A percentile compares a stretch with the other conserved stretches of the same genome.
Conservation (phyloP, 805 yeast genomes). For the Vanderwaltozyma yarrowii region DNA sequence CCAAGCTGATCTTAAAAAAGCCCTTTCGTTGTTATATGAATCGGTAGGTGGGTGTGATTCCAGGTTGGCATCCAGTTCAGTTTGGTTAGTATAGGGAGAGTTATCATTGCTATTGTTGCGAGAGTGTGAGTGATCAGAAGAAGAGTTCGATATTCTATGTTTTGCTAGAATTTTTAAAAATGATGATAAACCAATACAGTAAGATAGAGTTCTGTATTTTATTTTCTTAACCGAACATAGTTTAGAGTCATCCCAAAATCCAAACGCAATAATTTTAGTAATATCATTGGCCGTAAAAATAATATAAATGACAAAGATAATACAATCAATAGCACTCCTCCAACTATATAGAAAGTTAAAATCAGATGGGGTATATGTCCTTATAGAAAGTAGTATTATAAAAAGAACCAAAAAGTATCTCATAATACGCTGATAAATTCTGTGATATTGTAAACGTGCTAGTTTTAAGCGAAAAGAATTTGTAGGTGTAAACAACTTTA, state of each 20-base stretch:
- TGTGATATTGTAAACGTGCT: neutral
- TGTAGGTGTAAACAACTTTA: neutral
- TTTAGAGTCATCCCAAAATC: conserved; percentile 2
- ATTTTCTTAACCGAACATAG: neutral
- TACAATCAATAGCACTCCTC: neutral
- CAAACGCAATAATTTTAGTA: neutral
- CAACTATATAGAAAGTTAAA: neutral
- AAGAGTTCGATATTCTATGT: no score
- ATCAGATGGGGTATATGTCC: neutral
- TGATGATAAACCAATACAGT: neutral
- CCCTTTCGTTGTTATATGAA: no score
- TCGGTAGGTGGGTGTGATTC: no score
- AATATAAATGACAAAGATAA: neutral
- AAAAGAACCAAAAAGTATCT: neutral
- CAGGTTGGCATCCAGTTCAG: no score
- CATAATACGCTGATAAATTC: neutral
- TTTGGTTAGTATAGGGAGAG: no score
- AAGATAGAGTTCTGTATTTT: neutral
- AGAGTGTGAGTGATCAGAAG: no score
- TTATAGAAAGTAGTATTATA: neutral
- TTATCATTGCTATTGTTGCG: no score
- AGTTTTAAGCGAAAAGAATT: neutral
- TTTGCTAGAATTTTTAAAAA: neutral
- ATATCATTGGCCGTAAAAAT: neutral
- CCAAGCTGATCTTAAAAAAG: no score